Conservation (phyloP, 192 early-diverging fungal species). For the Podila horticola region DNA sequence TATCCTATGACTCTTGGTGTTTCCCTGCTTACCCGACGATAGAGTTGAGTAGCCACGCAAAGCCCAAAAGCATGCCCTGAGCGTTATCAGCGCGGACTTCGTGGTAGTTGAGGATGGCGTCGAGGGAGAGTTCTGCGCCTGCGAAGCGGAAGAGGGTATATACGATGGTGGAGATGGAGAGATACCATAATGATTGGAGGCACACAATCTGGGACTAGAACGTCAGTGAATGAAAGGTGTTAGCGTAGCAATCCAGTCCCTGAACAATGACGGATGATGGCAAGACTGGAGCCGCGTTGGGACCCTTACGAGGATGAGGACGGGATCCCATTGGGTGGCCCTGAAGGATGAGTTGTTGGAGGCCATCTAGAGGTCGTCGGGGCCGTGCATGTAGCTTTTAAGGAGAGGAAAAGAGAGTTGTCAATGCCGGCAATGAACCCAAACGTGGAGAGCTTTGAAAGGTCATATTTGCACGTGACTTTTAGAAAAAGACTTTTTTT, state of each 20-base stretch:
- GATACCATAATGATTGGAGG: constrained; percentile 43
- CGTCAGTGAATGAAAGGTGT: not conserved
- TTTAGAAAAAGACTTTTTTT: too few relatives aligned
- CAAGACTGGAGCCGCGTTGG: constrained; percentile 11
- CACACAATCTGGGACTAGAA: constrained; percentile 45
- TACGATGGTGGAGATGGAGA: constrained; percentile 42
- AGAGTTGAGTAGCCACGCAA: constrained; percentile 76
- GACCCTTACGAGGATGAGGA: constrained; percentile 36
- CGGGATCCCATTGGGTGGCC: constrained; percentile 51
- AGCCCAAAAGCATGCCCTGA: constrained; percentile 73
- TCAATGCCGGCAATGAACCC: not conserved
- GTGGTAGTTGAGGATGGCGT: constrained; percentile 71
- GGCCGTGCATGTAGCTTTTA: not conserved
- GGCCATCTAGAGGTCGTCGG: constrained; percentile 17
- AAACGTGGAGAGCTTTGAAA: not conserved
- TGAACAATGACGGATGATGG: not conserved
- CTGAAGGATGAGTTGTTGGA: constrained; percentile 25
- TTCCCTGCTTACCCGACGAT: constrained; percentile 58
- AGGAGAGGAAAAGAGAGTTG: not conserved
- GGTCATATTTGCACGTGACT: too few relatives aligned
- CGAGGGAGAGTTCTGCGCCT: constrained; percentile 71
- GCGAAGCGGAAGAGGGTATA: constrained; percentile 36
- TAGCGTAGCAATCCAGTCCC: not conserved
- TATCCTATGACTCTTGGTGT: too few relatives aligned
- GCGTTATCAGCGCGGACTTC: constrained; percentile 69